These are phyloP conservation scores for Handroanthus guayacan DNA, from an alignment of 257 asterid genomes.

Conservation along the genomic window DNA sequence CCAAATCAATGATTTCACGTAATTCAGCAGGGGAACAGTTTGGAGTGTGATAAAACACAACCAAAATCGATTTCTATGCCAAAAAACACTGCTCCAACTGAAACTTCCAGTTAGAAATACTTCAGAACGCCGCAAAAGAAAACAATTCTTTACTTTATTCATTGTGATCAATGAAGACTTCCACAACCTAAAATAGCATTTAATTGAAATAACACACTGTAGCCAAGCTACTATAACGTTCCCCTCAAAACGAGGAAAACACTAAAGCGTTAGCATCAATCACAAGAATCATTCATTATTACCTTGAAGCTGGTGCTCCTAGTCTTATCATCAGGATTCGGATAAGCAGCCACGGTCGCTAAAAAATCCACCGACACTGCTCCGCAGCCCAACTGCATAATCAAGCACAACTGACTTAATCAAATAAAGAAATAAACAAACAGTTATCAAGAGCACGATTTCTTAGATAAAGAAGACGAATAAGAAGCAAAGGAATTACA, in stretches of 20 bases:
- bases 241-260: neutral
- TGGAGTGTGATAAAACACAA: too few relatives aligned
- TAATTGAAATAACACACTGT: too few relatives aligned
- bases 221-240: too few relatives aligned
- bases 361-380: conserved; percentile 51
- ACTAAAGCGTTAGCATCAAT: neutral
- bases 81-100: too few relatives aligned
- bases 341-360: conserved; percentile 72
- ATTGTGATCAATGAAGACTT: neutral
- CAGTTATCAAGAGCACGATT: neutral
- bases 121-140: too few relatives aligned
- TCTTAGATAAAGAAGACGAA: neutral
- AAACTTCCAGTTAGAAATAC: too few relatives aligned
- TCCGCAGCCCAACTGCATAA: conserved; percentile 64
- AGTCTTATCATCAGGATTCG: conserved; percentile 69
- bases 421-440: neutral
- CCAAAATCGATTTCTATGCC: too few relatives aligned
- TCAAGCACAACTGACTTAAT: conserved; percentile 14
- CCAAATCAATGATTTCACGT: neutral
- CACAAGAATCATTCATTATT: neutral
- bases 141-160: neutral
- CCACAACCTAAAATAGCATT: too few relatives aligned
- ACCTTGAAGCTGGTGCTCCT: conserved; percentile 69
- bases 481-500: conserved; percentile 32
- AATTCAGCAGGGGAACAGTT: neutral